Conservation (phyloP, 192 early-diverging fungal genomes). For the Backusella tuberculispora region DNA sequence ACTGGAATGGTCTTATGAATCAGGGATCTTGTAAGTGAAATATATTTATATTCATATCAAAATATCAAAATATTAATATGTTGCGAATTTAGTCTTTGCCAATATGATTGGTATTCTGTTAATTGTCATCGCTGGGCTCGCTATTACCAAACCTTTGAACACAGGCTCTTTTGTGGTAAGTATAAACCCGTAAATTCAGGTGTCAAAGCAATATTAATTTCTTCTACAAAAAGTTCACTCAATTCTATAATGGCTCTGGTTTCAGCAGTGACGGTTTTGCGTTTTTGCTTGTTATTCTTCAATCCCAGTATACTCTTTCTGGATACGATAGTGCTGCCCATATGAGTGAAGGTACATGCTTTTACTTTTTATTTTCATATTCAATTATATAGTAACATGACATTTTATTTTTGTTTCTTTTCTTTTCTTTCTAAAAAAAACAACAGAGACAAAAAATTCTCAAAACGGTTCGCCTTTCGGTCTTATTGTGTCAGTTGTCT, state of each 20-base stretch:
- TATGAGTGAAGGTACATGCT: constrained; percentile 34
- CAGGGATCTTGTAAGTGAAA: constrained; percentile 47
- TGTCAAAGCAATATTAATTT: neutral
- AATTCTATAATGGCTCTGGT: constrained; percentile 51
- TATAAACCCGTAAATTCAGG: neutral
- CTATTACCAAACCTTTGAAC: constrained; percentile 31
- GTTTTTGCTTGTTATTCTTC: constrained; percentile 53
- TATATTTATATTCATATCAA: neutral
- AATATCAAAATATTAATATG: neutral
- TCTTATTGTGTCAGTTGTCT: constrained; percentile 46
- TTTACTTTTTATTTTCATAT: neutral
- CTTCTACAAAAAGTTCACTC: constrained; percentile 16
- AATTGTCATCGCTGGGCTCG: constrained; percentile 39
- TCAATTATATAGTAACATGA: neutral
- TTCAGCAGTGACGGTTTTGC: constrained; percentile 51
- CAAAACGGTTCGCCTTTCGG: constrained; percentile 53
- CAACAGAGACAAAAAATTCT: constrained; percentile 53
- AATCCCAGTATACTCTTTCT: constrained; percentile 60
- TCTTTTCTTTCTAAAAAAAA: constrained; percentile 1
- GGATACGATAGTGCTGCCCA: constrained; percentile 53
- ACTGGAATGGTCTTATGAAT: constrained; percentile 52
- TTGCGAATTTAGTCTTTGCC: constrained; percentile 25
- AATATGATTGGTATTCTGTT: constrained; percentile 43
- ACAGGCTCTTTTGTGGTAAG: constrained; percentile 27
- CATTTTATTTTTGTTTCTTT: neutral